Evolutionary conservation across 345 rosid genomes (phyloP), one percentile per base, ranked within the genome.

Genomic region (Populus simonii): DNA sequence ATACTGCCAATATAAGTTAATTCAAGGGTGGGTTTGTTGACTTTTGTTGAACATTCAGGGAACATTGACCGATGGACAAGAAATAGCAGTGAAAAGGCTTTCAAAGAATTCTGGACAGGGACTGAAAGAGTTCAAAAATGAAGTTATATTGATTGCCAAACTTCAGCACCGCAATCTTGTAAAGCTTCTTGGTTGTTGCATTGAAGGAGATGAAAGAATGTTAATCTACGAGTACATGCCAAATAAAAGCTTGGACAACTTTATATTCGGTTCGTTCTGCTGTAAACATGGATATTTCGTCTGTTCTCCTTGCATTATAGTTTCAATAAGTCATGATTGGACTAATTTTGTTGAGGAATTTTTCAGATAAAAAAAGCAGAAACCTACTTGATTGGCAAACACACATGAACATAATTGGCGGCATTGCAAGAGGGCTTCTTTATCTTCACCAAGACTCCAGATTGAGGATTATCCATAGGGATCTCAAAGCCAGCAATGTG

Each of bases 141-240:
- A 88, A 61, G 88, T 83, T 7, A 81, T 69, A 47, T 62, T 86
- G 59, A 81, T 88, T 25, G 84, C 87, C 23, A 86, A 88, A 77
- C 86, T 88, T 63, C 91, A 86, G 67, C 89, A 86, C 71, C 83
- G 89, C 18, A 88, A 88, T 69, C 86, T 88, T 8, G 91, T 86
- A 22, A 81, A 78, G 76, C 87, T 88, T 76, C 80, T 79, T 7
- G 85, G 85, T 20, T 83, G 75, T 41, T 79, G 85, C 74, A 78
- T 78, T 43, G 72, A 83, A 72, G 85, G 75, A 68, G 66, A 75
- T 20, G 80, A 82, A 68, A 82, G 55, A 45, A 47, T 83, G 80
- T 74, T 83, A 15, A 67, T 83, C 57, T 83, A 83, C 15, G 85
- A 83, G 55, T 83, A 75, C 77, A 73, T 83, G 82, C 74, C 82